Percentiles rank a stretch among this genome's conserved stretches.
phyloP scores from a whole-genome alignment of 1,284 basidiomycete genomes.

The Malassezia obtusa region DNA sequence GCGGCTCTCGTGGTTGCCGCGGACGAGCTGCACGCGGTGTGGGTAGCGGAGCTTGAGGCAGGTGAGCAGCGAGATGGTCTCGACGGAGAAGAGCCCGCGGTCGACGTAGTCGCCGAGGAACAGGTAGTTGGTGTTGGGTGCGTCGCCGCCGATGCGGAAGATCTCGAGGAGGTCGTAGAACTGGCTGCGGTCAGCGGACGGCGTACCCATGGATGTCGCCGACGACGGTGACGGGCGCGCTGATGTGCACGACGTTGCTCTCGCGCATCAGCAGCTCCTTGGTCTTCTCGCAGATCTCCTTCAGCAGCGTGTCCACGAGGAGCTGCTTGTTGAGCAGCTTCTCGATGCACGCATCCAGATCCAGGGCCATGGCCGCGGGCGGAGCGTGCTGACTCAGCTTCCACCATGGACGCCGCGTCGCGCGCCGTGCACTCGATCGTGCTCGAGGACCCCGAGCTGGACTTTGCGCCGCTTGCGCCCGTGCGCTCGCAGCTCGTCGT shows the following conservation, averaged over 20 bases:
- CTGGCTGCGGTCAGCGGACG: constrained; percentile 58
- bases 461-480: constrained; percentile 22
- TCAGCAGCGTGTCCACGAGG: constrained; percentile 41
- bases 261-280: constrained; percentile 82
- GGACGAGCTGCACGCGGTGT: constrained; percentile 87
- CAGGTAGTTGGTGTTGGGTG: constrained; percentile 92
- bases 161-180: constrained; percentile 99
- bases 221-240: constrained; percentile 95
- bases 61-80: constrained; percentile 92
- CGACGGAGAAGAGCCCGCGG: constrained; percentile 90
- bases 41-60: constrained; percentile 96
- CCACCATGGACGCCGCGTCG: constrained; percentile 7
- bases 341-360: constrained; percentile 46
- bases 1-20: constrained; percentile 95
- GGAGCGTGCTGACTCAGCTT: constrained; percentile 6
- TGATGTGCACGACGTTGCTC: constrained; percentile 95
- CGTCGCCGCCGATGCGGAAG: constrained; percentile 93
- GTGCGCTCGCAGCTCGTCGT: constrained; percentile 64
- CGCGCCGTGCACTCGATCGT: constrained; percentile 13
- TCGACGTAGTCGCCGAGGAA: constrained; percentile 79
- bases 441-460: constrained; percentile 15
- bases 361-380: constrained; percentile 32
- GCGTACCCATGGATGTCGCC: constrained; percentile 92
- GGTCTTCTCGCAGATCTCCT: constrained; percentile 48
- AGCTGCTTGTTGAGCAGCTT: constrained; percentile 46